Conservation (phyloP, 2,329 filamentous ascomycete species). For the Chaetomium globosum region DNA sequence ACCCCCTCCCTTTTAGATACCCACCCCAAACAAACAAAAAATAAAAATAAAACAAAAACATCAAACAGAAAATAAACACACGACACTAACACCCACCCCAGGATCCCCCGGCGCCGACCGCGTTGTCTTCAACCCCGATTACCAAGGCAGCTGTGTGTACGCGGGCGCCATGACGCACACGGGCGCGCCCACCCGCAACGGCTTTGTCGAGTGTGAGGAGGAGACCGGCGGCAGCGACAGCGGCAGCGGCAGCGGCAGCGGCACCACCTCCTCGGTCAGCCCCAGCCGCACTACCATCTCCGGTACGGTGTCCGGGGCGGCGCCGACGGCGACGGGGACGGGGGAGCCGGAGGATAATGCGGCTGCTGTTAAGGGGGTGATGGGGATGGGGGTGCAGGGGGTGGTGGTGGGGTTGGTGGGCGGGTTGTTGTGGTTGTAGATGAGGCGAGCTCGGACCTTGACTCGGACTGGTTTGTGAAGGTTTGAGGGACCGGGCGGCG, state of each 20-base stretch:
- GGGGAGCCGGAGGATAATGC: not conserved
- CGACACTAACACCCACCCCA: not conserved
- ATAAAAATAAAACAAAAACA: not conserved
- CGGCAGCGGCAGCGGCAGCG: not conserved
- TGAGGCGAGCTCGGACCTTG: not conserved
- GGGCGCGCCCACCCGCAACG: slow-evolving; percentile 23
- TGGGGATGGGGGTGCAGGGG: not conserved
- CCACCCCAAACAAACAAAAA: not conserved
- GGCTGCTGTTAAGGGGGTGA: not conserved
- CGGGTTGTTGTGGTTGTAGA: slow-evolving; percentile 17
- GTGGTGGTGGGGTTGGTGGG: not conserved
- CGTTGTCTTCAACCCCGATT: slow-evolving; percentile 29
- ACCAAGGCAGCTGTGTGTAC: slow-evolving; percentile 27
- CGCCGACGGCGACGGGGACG: not conserved
- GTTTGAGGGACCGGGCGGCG: no score
- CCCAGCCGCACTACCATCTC: not conserved
- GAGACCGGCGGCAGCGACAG: not conserved
- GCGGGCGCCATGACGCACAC: slow-evolving; percentile 34
- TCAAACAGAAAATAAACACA: not conserved
- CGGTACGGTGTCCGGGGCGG: not conserved
- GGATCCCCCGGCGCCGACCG: slow-evolving; percentile 31
- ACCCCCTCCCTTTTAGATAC: not conserved
- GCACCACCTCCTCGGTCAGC: not conserved
- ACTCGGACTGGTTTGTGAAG: not conserved
- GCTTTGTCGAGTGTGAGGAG: slow-evolving; percentile 27